phyloP scores from a whole-genome alignment of 2,329 filamentous ascomycete species.

The Neonectria magnoliae region DNA sequence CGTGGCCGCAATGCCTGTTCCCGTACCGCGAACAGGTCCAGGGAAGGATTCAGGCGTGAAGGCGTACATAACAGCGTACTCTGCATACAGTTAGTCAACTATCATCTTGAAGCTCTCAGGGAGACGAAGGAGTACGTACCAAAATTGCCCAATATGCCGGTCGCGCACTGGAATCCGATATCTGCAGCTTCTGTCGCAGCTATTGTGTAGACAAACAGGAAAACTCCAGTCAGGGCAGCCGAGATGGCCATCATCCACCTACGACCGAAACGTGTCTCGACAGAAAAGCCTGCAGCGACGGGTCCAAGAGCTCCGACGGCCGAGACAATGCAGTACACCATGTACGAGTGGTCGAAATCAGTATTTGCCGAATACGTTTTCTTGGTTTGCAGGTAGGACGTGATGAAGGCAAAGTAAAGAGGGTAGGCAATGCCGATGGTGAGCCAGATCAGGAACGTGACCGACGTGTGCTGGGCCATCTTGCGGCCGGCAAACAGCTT shows the following conservation, averaged over 20 bases:
- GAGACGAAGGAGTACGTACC: constrained; percentile 33
- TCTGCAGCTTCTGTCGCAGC: constrained; percentile 46
- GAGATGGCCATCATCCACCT: constrained; percentile 57
- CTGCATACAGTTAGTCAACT: constrained; percentile 11
- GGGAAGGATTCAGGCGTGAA: constrained; percentile 66
- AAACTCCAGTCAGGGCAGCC: constrained; percentile 52
- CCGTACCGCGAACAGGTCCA: constrained; percentile 62
- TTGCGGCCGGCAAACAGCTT: constrained; percentile 45
- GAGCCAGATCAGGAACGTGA: constrained; percentile 56
- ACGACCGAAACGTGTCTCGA: constrained; percentile 54
- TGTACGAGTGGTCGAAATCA: constrained; percentile 46
- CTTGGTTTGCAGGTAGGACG: constrained; percentile 55
- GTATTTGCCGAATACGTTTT: constrained; percentile 41
- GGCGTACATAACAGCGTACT: constrained; percentile 45
- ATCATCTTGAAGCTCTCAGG: too few relatives aligned
- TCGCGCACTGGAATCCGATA: constrained; percentile 51
- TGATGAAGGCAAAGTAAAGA: constrained; percentile 58
- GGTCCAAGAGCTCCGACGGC: constrained; percentile 53
- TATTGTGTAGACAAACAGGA: constrained; percentile 55
- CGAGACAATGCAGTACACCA: constrained; percentile 50
- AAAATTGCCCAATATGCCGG: constrained; percentile 51
- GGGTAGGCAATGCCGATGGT: constrained; percentile 59
- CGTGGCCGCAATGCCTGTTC: constrained; percentile 57
- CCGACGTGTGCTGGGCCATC: constrained; percentile 47
- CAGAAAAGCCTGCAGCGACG: constrained; percentile 52